Evolutionary conservation across 306 rosid species (phyloP).

Genomic region (Corylus avellana): DNA sequence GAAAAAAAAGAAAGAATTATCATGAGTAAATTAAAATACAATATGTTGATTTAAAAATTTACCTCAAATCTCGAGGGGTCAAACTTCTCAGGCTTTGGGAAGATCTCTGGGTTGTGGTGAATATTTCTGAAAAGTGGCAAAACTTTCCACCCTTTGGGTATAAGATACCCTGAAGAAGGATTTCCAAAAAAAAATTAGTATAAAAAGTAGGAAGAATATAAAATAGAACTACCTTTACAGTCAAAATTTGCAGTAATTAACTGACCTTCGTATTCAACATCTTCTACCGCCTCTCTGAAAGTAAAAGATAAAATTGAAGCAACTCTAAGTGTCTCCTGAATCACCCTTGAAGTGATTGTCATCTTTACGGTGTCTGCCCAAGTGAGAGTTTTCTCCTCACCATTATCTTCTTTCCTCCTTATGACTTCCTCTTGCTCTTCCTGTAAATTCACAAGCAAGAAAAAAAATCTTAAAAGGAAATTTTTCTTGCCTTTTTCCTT

Average conservation of each 20-base stretch:
- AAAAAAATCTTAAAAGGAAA: not conserved
- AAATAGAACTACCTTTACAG: not conserved
- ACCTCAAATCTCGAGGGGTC: constrained; percentile 98
- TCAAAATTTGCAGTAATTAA: constrained; percentile 13
- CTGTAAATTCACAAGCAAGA: constrained; percentile 34
- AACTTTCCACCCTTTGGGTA: constrained; percentile 99
- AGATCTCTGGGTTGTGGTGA: constrained; percentile 80
- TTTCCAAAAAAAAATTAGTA: constrained; percentile 25
- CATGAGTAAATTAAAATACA: too few species aligned
- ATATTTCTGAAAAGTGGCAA: constrained; percentile 92
- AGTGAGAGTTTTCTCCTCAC: constrained; percentile 50
- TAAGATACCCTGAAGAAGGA: constrained; percentile 62
- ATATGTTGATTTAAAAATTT: constrained; percentile 18
- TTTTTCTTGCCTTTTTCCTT: not conserved
- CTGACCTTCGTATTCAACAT: constrained; percentile 89
- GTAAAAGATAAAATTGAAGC: constrained; percentile 92
- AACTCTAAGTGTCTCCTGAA: constrained; percentile 89
- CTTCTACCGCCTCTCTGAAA: constrained; percentile 92
- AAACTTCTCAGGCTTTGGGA: constrained; percentile 79
- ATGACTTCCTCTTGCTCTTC: constrained; percentile 73
- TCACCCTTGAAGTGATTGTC: constrained; percentile 82
- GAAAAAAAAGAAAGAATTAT: too few species aligned
- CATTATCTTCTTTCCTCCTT: constrained; percentile 47
- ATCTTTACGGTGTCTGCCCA: constrained; percentile 87
- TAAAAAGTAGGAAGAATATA: not conserved